Evolutionary conservation across 805 yeast species (phyloP), one percentile per base, ranked within the genome.

Genomic region (Sugiyamaella smithiae): DNA sequence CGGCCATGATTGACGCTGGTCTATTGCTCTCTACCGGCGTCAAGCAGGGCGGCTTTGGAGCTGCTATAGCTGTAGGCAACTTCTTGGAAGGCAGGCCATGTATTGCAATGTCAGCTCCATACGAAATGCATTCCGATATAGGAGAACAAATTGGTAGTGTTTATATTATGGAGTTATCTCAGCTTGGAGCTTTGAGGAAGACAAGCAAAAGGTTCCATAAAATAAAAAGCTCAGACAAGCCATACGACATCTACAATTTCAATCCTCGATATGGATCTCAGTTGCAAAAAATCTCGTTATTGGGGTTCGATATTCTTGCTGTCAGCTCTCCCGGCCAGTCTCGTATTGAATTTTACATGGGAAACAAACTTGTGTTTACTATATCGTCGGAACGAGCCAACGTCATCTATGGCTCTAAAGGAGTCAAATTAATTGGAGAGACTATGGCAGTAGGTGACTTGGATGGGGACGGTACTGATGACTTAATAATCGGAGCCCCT

Each of bases 321-420:
- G 69, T 78, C 3, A 61, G 79, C 0, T 73, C 76, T 45, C 85
- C 86, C 0, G 85, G 86, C 0, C 35, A 59, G 0, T 77, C 81
- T 3, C 51, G 57, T 0, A 43, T 82, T 1, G 69, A 71, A 41
- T 48, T 79, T 5, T 77, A 64, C 50, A 54, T 58, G 11, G 55
- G 59, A 23, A 50, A 55, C 2, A 53, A 35, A n/a, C 60, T 50
- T 22, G 31, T 62, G 31, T 55, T 67, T 14, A 67, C 58, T 1
- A 63, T 67, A 11, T 42, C 23, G 25, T 67, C 67, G 45, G 16
- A 54, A 20, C 48, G 53, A 19, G 51, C 74, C 6, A 42, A 59
- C 7, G 43, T 58, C 11, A 37, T 33, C 19, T 66, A 73, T 50
- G 79, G 83, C 2, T 8, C 43, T 0, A 24, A 46, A 1, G 82